A percentile compares a stretch with the other conserved stretches of the same genome.
These are phyloP conservation scores for Lactarius psammicola DNA, from an alignment of 768 basidiomycete genomes.

Conservation along the genomic window DNA sequence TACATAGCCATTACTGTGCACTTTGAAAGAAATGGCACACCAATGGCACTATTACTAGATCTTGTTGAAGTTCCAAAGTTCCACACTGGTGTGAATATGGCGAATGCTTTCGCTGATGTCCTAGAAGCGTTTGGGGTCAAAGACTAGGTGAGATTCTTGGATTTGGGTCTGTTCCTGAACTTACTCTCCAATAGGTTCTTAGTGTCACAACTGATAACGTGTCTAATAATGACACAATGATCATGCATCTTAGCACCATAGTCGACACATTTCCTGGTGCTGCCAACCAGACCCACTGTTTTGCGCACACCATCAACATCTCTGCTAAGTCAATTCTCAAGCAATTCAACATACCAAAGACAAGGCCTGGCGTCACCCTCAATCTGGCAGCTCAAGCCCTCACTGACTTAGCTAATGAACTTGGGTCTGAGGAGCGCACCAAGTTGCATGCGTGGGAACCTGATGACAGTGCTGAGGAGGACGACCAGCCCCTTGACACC, in stretches of 20 bases:
- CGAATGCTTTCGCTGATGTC: neutral
- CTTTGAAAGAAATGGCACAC: neutral
- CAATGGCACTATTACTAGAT: neutral
- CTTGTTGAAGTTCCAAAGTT: neutral
- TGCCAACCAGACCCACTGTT: neutral
- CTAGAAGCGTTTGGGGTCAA: neutral
- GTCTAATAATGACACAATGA: neutral
- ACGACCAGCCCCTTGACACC: too few relatives aligned
- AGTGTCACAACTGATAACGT: slow-evolving; percentile 17
- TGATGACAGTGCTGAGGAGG: too few relatives aligned
- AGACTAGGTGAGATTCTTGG: too few relatives aligned
- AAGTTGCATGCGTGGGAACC: too few relatives aligned
- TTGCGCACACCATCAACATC: neutral
- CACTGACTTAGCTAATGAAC: too few relatives aligned
- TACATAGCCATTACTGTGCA: neutral
- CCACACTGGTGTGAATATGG: neutral
- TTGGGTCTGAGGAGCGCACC: too few relatives aligned
- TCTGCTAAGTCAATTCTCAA: neutral
- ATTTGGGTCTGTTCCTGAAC: too few relatives aligned
- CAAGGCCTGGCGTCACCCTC: too few relatives aligned
- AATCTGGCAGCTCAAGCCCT: too few relatives aligned
- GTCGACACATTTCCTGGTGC: neutral
- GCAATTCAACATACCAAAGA: neutral
- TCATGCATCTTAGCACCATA: neutral
- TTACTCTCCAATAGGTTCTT: too few relatives aligned